A percentile compares a stretch with the other conserved stretches of the same genome.
These are phyloP conservation scores for Macrophomina tecta DNA, from an alignment of 2,329 filamentous ascomycete genomes.

Conservation along the genomic window DNA sequence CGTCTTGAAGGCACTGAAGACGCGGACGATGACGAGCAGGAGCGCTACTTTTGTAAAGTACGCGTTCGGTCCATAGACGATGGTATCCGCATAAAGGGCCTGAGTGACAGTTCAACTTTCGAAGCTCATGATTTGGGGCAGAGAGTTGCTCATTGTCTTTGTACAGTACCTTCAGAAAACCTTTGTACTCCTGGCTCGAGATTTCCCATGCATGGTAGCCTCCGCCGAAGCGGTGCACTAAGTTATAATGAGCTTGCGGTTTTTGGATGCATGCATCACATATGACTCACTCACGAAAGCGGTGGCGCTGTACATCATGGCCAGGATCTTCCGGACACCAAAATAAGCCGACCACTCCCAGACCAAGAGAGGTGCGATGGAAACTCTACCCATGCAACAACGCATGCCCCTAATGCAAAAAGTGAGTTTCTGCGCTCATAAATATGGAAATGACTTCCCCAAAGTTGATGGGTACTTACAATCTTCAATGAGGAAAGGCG, in stretches of 20 bases:
- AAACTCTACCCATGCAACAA: neutral
- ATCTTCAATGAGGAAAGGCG: conserved; percentile 29
- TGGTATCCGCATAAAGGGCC: conserved; percentile 25
- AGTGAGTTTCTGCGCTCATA: too few species aligned
- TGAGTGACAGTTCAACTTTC: neutral
- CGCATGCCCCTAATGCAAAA: neutral
- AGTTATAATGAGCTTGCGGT: neutral
- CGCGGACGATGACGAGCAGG: conserved; percentile 35
- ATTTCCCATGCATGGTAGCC: conserved; percentile 32
- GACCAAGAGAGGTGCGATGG: too few species aligned
- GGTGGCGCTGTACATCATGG: neutral
- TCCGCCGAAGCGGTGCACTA: conserved; percentile 30
- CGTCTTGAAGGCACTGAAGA: conserved; percentile 33
- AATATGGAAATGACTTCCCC: too few species aligned
- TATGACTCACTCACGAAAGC: neutral
- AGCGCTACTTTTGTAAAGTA: conserved; percentile 36
- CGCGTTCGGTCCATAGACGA: conserved; percentile 34
- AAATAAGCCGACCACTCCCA: neutral
- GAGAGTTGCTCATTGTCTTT: too few species aligned
- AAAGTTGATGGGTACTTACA: conserved; percentile 23
- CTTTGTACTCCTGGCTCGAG: conserved; percentile 1
- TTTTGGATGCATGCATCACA: neutral
- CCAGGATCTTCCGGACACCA: neutral
- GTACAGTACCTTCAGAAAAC: neutral
- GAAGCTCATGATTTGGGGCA: too few species aligned